Evolutionary conservation across 345 rosid genomes (phyloP), one percentile per base, ranked within the genome.

Genomic region (Sisymbrium altissimum): DNA sequence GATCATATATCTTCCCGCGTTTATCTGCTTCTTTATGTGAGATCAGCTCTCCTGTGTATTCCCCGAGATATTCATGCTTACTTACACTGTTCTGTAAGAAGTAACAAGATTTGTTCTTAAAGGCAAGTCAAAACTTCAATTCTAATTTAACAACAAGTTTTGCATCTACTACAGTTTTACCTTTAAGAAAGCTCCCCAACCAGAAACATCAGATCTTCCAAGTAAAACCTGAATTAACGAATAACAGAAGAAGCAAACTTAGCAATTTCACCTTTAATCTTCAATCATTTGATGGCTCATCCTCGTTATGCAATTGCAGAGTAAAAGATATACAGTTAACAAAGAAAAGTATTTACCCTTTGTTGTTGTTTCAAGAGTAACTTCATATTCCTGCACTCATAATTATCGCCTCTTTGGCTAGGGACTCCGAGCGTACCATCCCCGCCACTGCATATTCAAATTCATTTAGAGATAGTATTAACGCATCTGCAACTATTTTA

Each of bases 171-270:
- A 27, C 29, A 27, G 29, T 27, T 48, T n/a, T 84, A 96, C 99
- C 97, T 96, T 96, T 81, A 96, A 81, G 84, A 96, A 96, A 71
- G 99, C 99, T 81, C 99, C 99, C 99, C 99, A 96, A 21, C 99
- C 99, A 68, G 99, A 96, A 55, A 96, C 87, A 80, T 96, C 94
- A n/a, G 99, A 96, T 79, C 82, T 87, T 77, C 99, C 99, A 40
- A 96, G 97, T 78, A 96, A 86, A 70, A 96, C 99, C 98, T 96
- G 89, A 49, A 66, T 67, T 23, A 27, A 52, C 55, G 29, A 49
- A 44, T 3, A 27, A 27, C 1, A 27, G 29, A 27, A n/a, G n/a
- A n/a, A n/a, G n/a, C n/a, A n/a, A n/a, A n/a, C n/a, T n/a, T n/a
- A n/a, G n/a, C n/a, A n/a, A n/a, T n/a, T 27, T 27, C 4, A 27